Conservation (phyloP, 2,329 filamentous ascomycete genomes). For the Myotisia sp. region DNA sequence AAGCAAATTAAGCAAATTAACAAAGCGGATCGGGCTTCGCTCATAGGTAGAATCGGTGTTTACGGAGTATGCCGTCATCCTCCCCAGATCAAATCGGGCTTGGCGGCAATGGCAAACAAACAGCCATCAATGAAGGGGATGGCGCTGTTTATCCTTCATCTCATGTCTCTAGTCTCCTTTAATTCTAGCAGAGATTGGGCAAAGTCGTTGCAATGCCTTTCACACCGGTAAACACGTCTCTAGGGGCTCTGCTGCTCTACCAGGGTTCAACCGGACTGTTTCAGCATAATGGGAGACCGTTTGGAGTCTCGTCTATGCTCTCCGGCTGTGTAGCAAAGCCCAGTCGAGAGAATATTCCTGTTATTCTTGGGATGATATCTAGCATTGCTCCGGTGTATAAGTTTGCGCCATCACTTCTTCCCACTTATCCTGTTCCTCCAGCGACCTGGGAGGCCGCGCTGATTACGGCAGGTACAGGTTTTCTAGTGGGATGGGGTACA, state of each 20-base stretch:
- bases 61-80: too few relatives aligned
- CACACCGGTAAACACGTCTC: conserved; percentile 37
- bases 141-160: neutral
- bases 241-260: conserved; percentile 38
- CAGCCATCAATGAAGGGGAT: neutral
- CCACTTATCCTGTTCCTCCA: conserved; percentile 27
- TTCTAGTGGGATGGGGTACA: conserved; percentile 38
- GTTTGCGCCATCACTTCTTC: conserved; percentile 33
- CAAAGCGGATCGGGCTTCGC: too few relatives aligned
- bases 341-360: conserved; percentile 28
- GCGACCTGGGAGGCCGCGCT: conserved; percentile 23
- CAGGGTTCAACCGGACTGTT: conserved; percentile 38
- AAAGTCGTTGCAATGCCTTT: conserved; percentile 19
- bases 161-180: neutral
- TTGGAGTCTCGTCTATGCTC: conserved; percentile 38
- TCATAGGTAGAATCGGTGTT: too few relatives aligned
- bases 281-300: conserved; percentile 37
- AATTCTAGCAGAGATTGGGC: conserved; percentile 13
- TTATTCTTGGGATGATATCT: conserved; percentile 34
- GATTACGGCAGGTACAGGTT: conserved; percentile 29
- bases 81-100: too few relatives aligned
- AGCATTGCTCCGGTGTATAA: conserved; percentile 31
- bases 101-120: too few relatives aligned
- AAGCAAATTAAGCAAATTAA: too few relatives aligned
- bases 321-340: conserved; percentile 29